phyloP scores from a whole-genome alignment of 1,139 yeast genomes.

The Nematodospora anomalae region DNA sequence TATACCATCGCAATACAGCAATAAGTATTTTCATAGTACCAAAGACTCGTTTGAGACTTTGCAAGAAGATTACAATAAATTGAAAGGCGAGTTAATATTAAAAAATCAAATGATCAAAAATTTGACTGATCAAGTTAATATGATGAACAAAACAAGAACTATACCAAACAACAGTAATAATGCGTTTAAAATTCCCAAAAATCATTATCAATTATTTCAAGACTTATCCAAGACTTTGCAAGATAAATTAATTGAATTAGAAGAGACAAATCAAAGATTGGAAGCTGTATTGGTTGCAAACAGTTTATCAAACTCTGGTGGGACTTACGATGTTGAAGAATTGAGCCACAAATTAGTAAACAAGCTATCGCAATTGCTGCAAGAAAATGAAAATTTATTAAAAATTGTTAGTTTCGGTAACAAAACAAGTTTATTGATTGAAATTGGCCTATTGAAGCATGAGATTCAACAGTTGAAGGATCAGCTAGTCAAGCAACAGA shows the following conservation, averaged over 20 bases:
- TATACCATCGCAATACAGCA: constrained; percentile 19
- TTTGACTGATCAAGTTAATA: constrained; percentile 31
- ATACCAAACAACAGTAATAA: constrained; percentile 5
- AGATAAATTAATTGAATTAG: constrained; percentile 54
- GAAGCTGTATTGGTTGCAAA: constrained; percentile 56
- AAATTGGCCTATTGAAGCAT: constrained; percentile 52
- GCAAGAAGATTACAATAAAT: constrained; percentile 26
- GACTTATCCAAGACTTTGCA: constrained; percentile 53
- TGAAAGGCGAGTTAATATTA: constrained; percentile 33
- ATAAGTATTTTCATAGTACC: constrained; percentile 1
- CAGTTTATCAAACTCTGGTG: constrained; percentile 2
- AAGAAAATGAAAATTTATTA: constrained; percentile 71
- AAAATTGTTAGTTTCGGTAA: constrained; percentile 72
- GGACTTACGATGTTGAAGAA: constrained; percentile 64
- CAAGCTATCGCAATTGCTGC: constrained; percentile 59
- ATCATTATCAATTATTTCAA: constrained; percentile 48
- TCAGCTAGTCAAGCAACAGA: too few species aligned
- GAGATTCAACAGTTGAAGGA: constrained; percentile 27
- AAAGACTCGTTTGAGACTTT: constrained; percentile 6
- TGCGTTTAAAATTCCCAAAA: constrained; percentile 35
- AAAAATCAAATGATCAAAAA: constrained; percentile 39
- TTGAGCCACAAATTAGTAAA: constrained; percentile 72
- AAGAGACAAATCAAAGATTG: constrained; percentile 58
- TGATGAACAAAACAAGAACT: constrained; percentile 18
- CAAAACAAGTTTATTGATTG: constrained; percentile 68